phyloP scores from a whole-genome alignment of 495 filamentous ascomycete genomes.

The Aspergillus affinis region DNA sequence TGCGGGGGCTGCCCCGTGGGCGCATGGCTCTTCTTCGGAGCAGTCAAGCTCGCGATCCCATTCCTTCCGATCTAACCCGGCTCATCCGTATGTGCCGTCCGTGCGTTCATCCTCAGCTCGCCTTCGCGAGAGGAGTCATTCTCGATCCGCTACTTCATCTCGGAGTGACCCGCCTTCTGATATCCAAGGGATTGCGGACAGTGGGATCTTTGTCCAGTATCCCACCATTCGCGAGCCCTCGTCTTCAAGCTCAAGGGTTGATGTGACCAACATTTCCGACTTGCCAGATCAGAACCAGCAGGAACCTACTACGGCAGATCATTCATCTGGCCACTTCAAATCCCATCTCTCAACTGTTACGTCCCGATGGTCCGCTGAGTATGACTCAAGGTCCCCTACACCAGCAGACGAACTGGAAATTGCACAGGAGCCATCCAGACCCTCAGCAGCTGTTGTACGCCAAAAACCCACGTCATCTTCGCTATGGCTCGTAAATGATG shows the following conservation, averaged over 20 bases:
- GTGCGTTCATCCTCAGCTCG: constrained; percentile 32
- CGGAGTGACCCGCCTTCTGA: constrained; percentile 40
- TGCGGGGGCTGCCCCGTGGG: constrained; percentile 37
- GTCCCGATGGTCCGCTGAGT: constrained; percentile 59
- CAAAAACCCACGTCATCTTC: constrained; percentile 41
- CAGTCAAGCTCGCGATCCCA: constrained; percentile 36
- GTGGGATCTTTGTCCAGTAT: constrained; percentile 47
- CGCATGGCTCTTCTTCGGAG: constrained; percentile 37
- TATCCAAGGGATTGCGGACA: constrained; percentile 41
- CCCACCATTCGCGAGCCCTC: constrained; percentile 48
- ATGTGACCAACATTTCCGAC: constrained; percentile 34
- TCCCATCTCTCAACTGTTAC: constrained; percentile 72
- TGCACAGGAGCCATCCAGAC: constrained; percentile 23
- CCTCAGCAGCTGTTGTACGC: constrained; percentile 26
- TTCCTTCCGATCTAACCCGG: constrained; percentile 43
- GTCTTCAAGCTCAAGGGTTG: constrained; percentile 47
- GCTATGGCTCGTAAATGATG: constrained; percentile 47
- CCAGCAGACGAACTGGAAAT: constrained; percentile 22
- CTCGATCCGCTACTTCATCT: constrained; percentile 40
- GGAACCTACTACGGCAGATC: constrained; percentile 35
- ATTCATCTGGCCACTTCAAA: constrained; percentile 59
- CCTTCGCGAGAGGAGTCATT: constrained; percentile 31
- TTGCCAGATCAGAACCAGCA: constrained; percentile 14
- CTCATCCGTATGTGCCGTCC: constrained; percentile 30
- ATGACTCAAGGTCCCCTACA: constrained; percentile 29